These are phyloP conservation scores for Colletotrichum sp. DNA, from an alignment of 2,329 filamentous ascomycete species.

Conservation along the genomic window DNA sequence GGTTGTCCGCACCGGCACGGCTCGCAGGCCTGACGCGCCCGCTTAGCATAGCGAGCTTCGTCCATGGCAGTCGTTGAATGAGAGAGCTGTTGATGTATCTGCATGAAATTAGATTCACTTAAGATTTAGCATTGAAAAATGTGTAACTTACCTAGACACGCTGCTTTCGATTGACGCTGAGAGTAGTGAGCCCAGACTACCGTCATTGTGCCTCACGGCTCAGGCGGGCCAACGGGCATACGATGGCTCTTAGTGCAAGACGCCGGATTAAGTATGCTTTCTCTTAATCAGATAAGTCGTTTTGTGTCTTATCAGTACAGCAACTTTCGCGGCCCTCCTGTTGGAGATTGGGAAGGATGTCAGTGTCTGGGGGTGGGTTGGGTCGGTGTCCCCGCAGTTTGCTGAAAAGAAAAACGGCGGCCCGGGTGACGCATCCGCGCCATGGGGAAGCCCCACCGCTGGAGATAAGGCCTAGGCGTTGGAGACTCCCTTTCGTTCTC, in stretches of 20 bases:
- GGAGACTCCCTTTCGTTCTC: not conserved
- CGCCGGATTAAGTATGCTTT: not conserved
- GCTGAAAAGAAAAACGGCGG: not conserved
- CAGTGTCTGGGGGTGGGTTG: not conserved
- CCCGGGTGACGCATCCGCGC: not conserved
- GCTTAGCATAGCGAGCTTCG: constrained; percentile 9
- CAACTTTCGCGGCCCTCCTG: not conserved
- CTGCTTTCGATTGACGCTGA: too few species aligned
- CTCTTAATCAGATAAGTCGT: not conserved
- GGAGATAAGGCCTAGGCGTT: not conserved
- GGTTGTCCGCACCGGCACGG: not conserved
- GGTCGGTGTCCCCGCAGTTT: not conserved
- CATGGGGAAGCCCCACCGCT: not conserved
- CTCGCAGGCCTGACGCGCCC: constrained; percentile 9
- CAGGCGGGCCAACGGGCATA: not conserved
- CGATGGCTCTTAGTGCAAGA: not conserved
- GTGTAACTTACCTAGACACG: too few species aligned
- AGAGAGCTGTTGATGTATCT: fast-evolving
- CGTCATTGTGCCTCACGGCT: not conserved
- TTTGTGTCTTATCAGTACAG: not conserved
- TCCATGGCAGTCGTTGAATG: not conserved
- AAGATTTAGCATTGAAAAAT: too few species aligned
- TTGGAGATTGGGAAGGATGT: not conserved
- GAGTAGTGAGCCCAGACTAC: too few species aligned
- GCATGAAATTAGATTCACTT: not conserved